Percentiles rank a stretch among this genome's conserved stretches.
Evolutionary conservation across 2,329 filamentous ascomycete species (phyloP).

Genomic region (Pseudocercospora macadamiae): DNA sequence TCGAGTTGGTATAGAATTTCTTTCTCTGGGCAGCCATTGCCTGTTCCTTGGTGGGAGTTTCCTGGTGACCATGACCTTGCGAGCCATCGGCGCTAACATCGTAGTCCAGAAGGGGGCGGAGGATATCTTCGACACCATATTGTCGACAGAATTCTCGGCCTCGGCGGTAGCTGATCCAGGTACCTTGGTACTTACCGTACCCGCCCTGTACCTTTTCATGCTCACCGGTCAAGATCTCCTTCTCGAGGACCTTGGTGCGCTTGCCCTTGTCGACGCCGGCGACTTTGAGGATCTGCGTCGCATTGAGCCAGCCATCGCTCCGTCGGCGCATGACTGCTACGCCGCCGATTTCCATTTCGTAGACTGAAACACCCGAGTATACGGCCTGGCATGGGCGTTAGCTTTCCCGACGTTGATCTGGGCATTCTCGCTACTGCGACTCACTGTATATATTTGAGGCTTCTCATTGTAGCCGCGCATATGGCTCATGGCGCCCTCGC

Average conservation of each 20-base stretch:
- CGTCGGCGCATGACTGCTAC: slow-evolving; percentile 95
- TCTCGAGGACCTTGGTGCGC: slow-evolving; percentile 95
- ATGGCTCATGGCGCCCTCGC: slow-evolving; percentile 30
- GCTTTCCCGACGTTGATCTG: neutral
- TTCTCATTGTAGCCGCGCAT: slow-evolving; percentile 36
- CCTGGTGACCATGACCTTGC: slow-evolving; percentile 72
- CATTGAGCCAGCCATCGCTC: slow-evolving; percentile 94
- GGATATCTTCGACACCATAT: slow-evolving; percentile 73
- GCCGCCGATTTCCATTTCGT: slow-evolving; percentile 96
- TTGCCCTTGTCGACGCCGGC: slow-evolving; percentile 97
- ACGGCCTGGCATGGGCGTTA: slow-evolving; percentile 62
- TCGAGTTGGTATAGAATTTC: slow-evolving; percentile 76
- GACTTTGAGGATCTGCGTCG: slow-evolving; percentile 96
- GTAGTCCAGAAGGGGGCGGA: slow-evolving; percentile 75
- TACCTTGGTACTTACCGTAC: slow-evolving; percentile 98
- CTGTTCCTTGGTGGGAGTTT: slow-evolving; percentile 97
- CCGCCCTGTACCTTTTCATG: slow-evolving; percentile 99
- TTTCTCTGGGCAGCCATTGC: slow-evolving; percentile 93
- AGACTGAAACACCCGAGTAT: slow-evolving; percentile 94
- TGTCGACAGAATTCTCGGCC: slow-evolving; percentile 88
- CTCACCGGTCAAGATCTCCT: slow-evolving; percentile 93
- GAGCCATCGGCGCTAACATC: slow-evolving; percentile 77
- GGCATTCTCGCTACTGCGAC: slow-evolving; percentile 23
- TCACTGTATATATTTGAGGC: slow-evolving; percentile 56
- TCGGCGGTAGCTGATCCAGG: slow-evolving; percentile 94